Percentiles rank a stretch among this genome's conserved stretches.
Conservation (phyloP, 163 green algal species). For the Scenedesmus sp. region DNA sequence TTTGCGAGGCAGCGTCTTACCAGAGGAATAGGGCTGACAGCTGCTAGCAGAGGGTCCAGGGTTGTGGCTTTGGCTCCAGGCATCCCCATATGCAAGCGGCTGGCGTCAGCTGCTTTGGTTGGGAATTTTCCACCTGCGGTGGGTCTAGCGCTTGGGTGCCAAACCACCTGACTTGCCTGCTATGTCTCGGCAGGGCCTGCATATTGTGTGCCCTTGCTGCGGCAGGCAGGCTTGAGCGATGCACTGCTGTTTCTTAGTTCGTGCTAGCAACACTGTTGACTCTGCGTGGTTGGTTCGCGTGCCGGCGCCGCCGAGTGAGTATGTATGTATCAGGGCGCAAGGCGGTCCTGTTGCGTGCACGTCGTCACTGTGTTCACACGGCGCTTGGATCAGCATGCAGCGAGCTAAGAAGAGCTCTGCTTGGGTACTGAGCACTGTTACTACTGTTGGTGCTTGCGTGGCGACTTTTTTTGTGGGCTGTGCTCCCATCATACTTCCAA, state of each 20-base stretch:
- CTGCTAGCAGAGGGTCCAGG: neutral
- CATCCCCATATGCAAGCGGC: neutral
- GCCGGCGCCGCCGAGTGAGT: neutral
- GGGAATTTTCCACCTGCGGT: neutral
- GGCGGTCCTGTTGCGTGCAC: no score
- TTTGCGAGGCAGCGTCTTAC: neutral
- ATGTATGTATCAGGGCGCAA: neutral
- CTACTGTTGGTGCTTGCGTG: neutral
- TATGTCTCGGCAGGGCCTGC: neutral
- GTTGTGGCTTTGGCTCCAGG: neutral
- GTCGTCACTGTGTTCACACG: neutral
- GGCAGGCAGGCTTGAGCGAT: neutral
- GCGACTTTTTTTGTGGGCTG: neutral
- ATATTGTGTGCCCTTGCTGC: neutral
- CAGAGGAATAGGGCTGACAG: neutral
- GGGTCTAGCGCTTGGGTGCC: neutral
- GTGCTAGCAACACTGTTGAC: conserved; percentile 1
- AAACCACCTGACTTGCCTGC: neutral
- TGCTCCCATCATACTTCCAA: neutral
- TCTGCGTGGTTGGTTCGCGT: neutral
- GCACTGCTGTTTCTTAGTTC: neutral
- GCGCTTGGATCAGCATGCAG: neutral
- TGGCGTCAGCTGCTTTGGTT: neutral
- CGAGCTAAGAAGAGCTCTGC: neutral
- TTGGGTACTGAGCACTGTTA: neutral